Percentiles rank a stretch among this genome's conserved stretches.
phyloP scores from a whole-genome alignment of 1,139 yeast species.

The Williopsis jadinii region DNA sequence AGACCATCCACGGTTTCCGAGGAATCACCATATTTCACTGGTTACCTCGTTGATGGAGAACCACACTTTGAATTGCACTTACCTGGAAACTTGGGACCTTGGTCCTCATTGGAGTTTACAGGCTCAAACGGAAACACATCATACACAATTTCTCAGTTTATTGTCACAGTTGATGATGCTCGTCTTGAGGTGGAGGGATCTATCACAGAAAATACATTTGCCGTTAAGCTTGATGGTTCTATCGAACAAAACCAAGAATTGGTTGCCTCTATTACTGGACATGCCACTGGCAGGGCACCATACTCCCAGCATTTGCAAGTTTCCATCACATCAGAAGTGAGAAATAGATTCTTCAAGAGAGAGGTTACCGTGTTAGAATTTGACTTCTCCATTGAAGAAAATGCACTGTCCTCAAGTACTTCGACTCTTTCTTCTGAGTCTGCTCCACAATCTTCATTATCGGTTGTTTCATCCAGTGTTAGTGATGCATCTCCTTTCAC shows the following conservation, averaged over 20 bases:
- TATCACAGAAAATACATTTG: neutral
- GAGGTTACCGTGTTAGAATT: neutral
- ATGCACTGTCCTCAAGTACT: neutral
- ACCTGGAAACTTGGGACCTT: conserved; percentile 5
- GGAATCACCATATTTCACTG: conserved; percentile 4
- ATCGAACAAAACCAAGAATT: neutral
- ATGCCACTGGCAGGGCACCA: neutral
- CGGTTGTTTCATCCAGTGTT: neutral
- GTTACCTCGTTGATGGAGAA: conserved; percentile 2
- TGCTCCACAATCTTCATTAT: neutral
- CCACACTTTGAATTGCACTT: conserved; percentile 3
- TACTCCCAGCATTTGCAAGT: neutral
- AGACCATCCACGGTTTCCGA: conserved; percentile 1
- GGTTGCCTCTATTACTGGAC: neutral
- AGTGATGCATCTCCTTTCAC: neutral
- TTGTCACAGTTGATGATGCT: neutral
- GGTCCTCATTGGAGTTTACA: conserved; percentile 1
- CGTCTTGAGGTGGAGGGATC: neutral
- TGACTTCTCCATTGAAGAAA: neutral
- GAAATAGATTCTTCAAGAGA: neutral
- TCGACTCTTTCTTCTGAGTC: too few relatives aligned
- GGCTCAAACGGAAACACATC: neutral
- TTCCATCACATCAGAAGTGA: neutral
- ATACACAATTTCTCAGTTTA: neutral
- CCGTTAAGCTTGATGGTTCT: neutral